Evolutionary conservation across 2,329 filamentous ascomycete species (phyloP).

Genomic region (Colletotrichum sp.): DNA sequence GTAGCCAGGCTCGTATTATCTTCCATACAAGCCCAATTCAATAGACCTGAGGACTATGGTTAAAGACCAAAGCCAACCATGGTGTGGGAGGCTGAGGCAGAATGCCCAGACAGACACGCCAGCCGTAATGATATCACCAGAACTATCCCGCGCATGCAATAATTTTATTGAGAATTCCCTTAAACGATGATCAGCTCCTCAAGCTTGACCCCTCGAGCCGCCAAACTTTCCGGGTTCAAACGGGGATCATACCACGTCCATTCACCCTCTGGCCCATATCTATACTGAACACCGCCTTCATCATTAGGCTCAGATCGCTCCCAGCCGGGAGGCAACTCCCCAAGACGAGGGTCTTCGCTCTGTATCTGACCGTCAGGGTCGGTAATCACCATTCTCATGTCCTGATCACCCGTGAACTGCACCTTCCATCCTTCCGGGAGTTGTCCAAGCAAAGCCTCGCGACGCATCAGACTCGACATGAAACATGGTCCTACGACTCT

Average conservation of each 20-base stretch:
- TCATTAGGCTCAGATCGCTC: no score
- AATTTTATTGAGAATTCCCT: no score
- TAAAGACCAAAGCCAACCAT: no score
- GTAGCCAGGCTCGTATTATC: no score
- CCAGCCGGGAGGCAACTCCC: not conserved
- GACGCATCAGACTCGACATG: not conserved
- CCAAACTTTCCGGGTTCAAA: rapidly evolving
- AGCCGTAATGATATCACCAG: no score
- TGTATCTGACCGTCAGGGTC: not conserved
- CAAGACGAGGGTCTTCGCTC: not conserved
- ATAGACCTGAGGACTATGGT: no score
- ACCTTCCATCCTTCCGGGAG: rapidly evolving
- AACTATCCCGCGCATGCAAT: no score
- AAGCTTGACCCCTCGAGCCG: not conserved
- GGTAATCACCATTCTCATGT: rapidly evolving
- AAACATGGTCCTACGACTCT: not conserved
- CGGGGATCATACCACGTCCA: not conserved
- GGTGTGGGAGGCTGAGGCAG: no score
- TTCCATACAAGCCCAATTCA: no score
- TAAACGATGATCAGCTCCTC: no score
- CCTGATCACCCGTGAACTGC: rapidly evolving
- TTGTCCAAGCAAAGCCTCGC: not conserved
- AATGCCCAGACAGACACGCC: no score
- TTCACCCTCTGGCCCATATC: rapidly evolving
- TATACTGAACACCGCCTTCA: rapidly evolving